Conservation (phyloP, 768 basidiomycete genomes). For the Cytidiella melzeri region DNA sequence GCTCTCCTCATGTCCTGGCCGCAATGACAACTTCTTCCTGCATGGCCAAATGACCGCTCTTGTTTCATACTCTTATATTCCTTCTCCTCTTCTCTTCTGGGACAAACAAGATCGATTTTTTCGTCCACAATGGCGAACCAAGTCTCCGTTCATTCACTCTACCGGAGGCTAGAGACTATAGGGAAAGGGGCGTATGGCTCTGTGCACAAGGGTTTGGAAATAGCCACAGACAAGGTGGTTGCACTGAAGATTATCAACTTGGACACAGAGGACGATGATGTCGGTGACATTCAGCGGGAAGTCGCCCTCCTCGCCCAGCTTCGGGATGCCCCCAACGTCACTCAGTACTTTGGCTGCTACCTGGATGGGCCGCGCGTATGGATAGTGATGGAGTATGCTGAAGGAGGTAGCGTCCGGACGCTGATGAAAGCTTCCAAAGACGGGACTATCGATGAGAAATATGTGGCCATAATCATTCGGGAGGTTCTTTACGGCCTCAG, state of each 20-base stretch:
- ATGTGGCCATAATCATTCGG: constrained; percentile 78
- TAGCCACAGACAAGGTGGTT: constrained; percentile 80
- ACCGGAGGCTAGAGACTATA: constrained; percentile 82
- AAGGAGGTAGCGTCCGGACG: constrained; percentile 89
- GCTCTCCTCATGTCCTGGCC: too few species aligned
- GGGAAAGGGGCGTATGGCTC: constrained; percentile 96
- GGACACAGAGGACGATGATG: constrained; percentile 94
- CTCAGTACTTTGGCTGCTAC: constrained; percentile 94
- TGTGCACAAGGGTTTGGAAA: constrained; percentile 86
- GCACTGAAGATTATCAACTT: constrained; percentile 99
- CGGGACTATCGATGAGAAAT: constrained; percentile 81
- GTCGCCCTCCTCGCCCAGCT: constrained; percentile 89
- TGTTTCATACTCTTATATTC: not conserved
- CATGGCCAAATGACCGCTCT: not conserved
- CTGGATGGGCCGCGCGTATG: constrained; percentile 94
- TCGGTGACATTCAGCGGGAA: constrained; percentile 93
- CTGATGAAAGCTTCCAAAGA: constrained; percentile 84
- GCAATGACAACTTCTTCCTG: not conserved
- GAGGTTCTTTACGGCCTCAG: constrained; percentile 83
- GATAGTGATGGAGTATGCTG: constrained; percentile 98
- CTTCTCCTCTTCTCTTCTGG: not conserved
- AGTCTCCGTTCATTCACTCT: constrained; percentile 70
- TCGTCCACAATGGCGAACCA: not conserved
- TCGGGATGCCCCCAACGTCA: constrained; percentile 85
- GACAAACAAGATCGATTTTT: not conserved